Evolutionary conservation across 1,139 yeast species (phyloP), one percentile per base, ranked within the genome.

Genomic region (Yamadazyma oceani): DNA sequence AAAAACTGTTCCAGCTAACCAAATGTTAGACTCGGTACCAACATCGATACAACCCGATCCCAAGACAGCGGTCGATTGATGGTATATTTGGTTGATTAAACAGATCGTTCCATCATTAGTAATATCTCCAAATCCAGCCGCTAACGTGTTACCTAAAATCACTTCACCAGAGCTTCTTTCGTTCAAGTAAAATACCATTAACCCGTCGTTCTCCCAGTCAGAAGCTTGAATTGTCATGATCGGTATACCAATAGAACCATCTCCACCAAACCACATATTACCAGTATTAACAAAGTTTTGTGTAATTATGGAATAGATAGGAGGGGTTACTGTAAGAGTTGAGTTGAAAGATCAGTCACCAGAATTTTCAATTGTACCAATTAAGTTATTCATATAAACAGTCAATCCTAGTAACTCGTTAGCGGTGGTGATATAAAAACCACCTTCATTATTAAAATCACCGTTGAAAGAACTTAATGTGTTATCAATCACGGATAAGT

Each of bases 401-500:
- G 3, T 15, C 16, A 33, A 22, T 5, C 37, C 40, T 14, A 37
- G 23, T 6, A 11, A 9, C 9, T 13, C n/a, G 11, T 21, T 15
- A 11, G 33, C 36, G 6, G 50, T 43, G 5, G 53, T 37, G 26
- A 59, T 45, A 35, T 50, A 59, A 27, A 60, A 52, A 1, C 52
- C 57, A 35, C 62, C 62, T 16, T 51, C 40, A 23, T 47, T 49
- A 11, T 12, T 12, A 12, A 34, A 27, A 21, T 39, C 35, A 11
- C 64, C 64, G 27, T 43, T 47, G 29, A 60, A 45, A 4, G 52
- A 37, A 11, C 56, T 45, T 27, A 49, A 27, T 19, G 55, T 53
- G 39, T 58, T 58, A 42, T 60, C 45, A 29, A 61, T 42, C 22
- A 62, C 54, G 14, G 67, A 60, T 55, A 57, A 60, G 39, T 54